These are phyloP conservation scores for Periconia macrospinosa DNA, from an alignment of 2,329 filamentous ascomycete genomes.

Conservation along the genomic window DNA sequence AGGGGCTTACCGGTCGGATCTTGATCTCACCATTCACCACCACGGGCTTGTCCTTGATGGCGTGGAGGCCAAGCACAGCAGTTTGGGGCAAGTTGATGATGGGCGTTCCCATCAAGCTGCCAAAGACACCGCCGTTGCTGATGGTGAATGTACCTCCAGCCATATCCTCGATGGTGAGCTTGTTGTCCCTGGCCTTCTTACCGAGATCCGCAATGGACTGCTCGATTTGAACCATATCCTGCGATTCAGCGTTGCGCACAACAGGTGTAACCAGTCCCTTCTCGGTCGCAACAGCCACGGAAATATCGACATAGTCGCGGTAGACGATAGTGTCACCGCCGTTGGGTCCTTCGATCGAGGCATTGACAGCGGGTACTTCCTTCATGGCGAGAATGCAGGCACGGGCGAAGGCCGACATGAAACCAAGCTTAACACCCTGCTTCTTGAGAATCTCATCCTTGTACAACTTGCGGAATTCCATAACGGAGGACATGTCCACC, in stretches of 20 bases:
- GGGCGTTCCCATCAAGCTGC: conserved; percentile 94
- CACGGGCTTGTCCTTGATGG: conserved; percentile 92
- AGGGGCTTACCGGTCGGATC: conserved; percentile 69
- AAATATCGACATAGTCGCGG: conserved; percentile 96
- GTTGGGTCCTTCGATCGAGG: conserved; percentile 92
- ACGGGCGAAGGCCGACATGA: conserved; percentile 97
- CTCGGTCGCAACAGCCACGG: conserved; percentile 93
- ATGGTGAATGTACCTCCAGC: conserved; percentile 98
- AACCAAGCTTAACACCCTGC: conserved; percentile 96
- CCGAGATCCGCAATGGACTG: conserved; percentile 89
- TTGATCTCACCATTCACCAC: conserved; percentile 92
- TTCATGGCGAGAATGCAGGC: conserved; percentile 90
- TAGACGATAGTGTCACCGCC: conserved; percentile 98
- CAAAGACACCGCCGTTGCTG: conserved; percentile 95
- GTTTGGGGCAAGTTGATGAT: conserved; percentile 98
- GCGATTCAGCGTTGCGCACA: conserved; percentile 85
- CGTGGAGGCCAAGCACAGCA: conserved; percentile 87
- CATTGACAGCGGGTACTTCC: conserved; percentile 92
- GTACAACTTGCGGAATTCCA: conserved; percentile 96
- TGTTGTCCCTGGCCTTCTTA: conserved; percentile 95
- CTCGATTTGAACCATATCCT: conserved; percentile 90
- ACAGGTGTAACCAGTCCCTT: conserved; percentile 97
- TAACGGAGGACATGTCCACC: conserved; percentile 96
- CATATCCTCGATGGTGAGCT: conserved; percentile 99
- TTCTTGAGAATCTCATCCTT: conserved; percentile 97